phyloP scores from a whole-genome alignment of 805 yeast genomes.

The Brettanomyces anomalus region DNA sequence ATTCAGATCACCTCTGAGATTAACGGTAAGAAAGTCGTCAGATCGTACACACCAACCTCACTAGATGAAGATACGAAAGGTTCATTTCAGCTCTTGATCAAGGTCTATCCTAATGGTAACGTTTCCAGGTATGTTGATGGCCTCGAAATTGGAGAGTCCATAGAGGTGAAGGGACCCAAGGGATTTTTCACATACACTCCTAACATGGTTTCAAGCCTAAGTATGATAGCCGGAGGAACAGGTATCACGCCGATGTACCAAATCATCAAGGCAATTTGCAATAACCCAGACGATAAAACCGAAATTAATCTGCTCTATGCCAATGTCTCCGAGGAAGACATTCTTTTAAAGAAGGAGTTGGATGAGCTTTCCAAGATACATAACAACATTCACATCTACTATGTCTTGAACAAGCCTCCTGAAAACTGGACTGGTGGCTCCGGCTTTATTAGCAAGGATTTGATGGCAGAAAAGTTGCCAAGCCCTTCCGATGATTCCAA shows the following conservation, averaged over 20 bases:
- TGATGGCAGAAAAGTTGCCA: slow-evolving; percentile 57
- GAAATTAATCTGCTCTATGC: slow-evolving; percentile 71
- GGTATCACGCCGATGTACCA: slow-evolving; percentile 97
- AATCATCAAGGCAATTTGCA: slow-evolving; percentile 71
- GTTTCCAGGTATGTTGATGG: slow-evolving; percentile 67
- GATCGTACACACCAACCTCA: slow-evolving; percentile 89
- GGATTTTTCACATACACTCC: slow-evolving; percentile 80
- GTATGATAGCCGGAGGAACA: slow-evolving; percentile 96
- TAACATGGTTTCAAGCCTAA: slow-evolving; percentile 62
- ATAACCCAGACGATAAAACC: slow-evolving; percentile 72
- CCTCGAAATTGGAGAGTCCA: slow-evolving; percentile 68
- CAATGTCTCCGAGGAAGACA: slow-evolving; percentile 71
- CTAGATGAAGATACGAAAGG: slow-evolving; percentile 67
- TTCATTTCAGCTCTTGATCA: slow-evolving; percentile 75
- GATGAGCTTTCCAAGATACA: slow-evolving; percentile 51
- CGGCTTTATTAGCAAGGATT: slow-evolving; percentile 75
- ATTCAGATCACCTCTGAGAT: slow-evolving; percentile 70
- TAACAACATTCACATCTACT: slow-evolving; percentile 57
- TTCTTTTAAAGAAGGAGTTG: slow-evolving; percentile 70
- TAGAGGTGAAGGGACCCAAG: slow-evolving; percentile 82
- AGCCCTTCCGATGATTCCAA: slow-evolving; percentile 50
- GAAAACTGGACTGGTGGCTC: slow-evolving; percentile 66
- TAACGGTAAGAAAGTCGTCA: slow-evolving; percentile 68
- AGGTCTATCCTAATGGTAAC: slow-evolving; percentile 79
- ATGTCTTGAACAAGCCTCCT: slow-evolving; percentile 68